Conservation (phyloP, 768 basidiomycete species). For the Daedaleopsis sinensis region DNA sequence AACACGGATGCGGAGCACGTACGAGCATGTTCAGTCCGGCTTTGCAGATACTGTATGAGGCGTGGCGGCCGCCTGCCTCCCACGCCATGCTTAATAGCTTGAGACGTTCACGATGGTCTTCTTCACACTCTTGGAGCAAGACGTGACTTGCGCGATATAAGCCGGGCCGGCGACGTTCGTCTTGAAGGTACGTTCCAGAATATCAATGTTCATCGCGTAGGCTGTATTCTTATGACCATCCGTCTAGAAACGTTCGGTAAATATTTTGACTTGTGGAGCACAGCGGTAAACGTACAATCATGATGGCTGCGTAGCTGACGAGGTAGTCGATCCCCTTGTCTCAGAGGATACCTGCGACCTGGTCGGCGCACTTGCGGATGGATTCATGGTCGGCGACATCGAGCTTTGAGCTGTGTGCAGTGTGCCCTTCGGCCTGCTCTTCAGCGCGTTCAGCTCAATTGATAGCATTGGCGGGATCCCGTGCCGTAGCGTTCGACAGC, state of each 20-base stretch:
- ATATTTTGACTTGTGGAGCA: too few species aligned
- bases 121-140: not conserved
- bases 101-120: not conserved
- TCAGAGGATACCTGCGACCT: slow-evolving; percentile 29
- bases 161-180: too few species aligned
- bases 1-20: not conserved
- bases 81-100: not conserved
- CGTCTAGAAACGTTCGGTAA: too few species aligned
- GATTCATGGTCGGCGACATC: slow-evolving; percentile 31
- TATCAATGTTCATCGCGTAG: slow-evolving; percentile 23
- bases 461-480: slow-evolving; percentile 24
- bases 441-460: slow-evolving; percentile 24
- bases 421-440: slow-evolving; percentile 25
- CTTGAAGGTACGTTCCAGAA: too few species aligned
- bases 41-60: not conserved
- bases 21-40: not conserved
- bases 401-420: slow-evolving; percentile 35
- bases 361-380: slow-evolving; percentile 28
- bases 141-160: too few species aligned
- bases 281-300: too few species aligned
- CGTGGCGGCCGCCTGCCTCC: not conserved
- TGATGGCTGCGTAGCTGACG: not conserved
- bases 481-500: slow-evolving; percentile 31
- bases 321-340: slow-evolving; percentile 40
- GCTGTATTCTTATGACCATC: slow-evolving; percentile 38